These are phyloP conservation scores for Tirmania nivea DNA, from an alignment of 495 filamentous ascomycete genomes.

Conservation along the genomic window DNA sequence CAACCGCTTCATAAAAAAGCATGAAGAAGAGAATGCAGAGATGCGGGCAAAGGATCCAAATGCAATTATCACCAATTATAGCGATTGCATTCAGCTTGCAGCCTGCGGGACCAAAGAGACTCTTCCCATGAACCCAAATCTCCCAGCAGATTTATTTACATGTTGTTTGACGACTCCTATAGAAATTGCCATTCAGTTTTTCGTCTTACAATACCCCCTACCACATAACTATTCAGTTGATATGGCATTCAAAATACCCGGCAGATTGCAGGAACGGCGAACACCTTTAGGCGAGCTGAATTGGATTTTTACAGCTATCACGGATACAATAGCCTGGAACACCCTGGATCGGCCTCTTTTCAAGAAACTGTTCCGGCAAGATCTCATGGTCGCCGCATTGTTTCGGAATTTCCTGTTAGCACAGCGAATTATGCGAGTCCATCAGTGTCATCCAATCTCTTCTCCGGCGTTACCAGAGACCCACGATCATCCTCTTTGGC, in stretches of 20 bases:
- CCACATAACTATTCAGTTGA: conserved; percentile 52
- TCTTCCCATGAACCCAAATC: conserved; percentile 83
- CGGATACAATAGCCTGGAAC: conserved; percentile 98
- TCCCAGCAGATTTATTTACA: conserved; percentile 91
- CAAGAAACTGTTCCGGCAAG: conserved; percentile 89
- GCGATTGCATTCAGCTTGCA: conserved; percentile 74
- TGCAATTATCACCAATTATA: conserved; percentile 40
- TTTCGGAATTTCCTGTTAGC: conserved; percentile 91
- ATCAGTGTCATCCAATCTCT: conserved; percentile 82
- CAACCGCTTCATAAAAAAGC: conserved; percentile 80
- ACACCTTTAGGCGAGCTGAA: conserved; percentile 91
- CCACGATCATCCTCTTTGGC: conserved; percentile 82
- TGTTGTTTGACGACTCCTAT: conserved; percentile 93
- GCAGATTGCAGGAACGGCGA: conserved; percentile 72
- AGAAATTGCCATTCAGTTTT: conserved; percentile 86
- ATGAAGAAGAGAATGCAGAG: conserved; percentile 66
- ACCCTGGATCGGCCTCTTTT: conserved; percentile 71
- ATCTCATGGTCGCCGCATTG: conserved; percentile 95
- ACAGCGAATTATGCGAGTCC: conserved; percentile 84
- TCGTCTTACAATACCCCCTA: conserved; percentile 77
- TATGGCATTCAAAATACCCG: conserved; percentile 59
- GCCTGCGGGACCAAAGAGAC: conserved; percentile 77
- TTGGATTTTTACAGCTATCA: conserved; percentile 99
- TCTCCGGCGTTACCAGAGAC: conserved; percentile 76
- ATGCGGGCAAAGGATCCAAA: conserved; percentile 48